Evolutionary conservation across 2,329 filamentous ascomycete species (phyloP), one percentile per base, ranked within the genome.

Genomic region (Colletotrichum liriopes): DNA sequence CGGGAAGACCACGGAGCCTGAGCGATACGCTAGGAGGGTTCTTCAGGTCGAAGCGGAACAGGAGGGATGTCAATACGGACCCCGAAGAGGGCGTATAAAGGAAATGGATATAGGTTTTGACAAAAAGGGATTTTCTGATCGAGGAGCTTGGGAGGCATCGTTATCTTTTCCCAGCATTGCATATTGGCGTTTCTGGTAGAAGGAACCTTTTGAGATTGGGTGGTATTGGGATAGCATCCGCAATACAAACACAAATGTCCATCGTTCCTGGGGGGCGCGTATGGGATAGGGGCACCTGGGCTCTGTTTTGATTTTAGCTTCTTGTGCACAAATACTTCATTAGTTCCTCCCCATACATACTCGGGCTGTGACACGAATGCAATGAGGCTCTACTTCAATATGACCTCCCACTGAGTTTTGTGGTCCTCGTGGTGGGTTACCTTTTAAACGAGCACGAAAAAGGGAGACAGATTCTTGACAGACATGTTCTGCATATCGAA

Each of bases 11-110:
- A 9, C 79, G 82, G 45, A 85, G 84, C 72, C 76, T 85, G 43
- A 85, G 83, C 74, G 83, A 85, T 55, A 82, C 83, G 3, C 75
- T 86, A 16, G 82, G 82, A 9, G 80, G 81, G 37, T 80, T 85
- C 52, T 85, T 85, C 75, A 77, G 80, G 45, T 76, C 82, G 5
- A 79, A 76, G 63, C 78, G 77, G 67, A 81, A 82, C 73, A 81
- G 77, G 70, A 74, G 54, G 35, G 72, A 68, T 45, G 62, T 32
- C 20, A 75, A 74, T 58, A 76, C 75, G 39, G 77, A 78, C 55
- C 56, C 55, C 26, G 73, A 66, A 37, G 75, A 72, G 37, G 65
- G 70, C 23, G 65, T 56, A 20, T 70, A 43, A 73, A 18, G 14
- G n/a, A 23, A 20, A 16, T 20, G 3, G 18, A 11, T n/a, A 18